Evolutionary conservation across 2,329 filamentous ascomycete species (phyloP), one percentile per base, ranked within the genome.

Genomic region (Exophiala oligosperma): DNA sequence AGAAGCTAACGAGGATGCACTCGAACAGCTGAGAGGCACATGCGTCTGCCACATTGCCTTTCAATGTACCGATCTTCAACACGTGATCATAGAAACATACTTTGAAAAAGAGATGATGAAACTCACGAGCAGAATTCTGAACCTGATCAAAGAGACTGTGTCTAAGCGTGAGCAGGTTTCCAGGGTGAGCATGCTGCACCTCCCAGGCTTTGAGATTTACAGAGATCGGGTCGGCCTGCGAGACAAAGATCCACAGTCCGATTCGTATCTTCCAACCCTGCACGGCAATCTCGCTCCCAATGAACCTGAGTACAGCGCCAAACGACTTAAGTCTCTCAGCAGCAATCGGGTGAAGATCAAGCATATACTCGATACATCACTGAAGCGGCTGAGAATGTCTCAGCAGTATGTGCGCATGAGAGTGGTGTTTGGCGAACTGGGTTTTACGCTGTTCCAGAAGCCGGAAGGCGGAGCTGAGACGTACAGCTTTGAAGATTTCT

Each of bases 381-480:
- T 77, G 21, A 67, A 66, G 29, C 67, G 67, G 7, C 63, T 74
- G 50, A 64, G 68, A 4, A 69, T 69, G 46, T 66, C 73, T 17
- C 67, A 69, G 49, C 70, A 72, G 28, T 69, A 73, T 56, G 59
- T 75, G 35, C 72, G 73, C 9, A 75, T 79, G 73, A 70, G 76
- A 40, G 69, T 76, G 2, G 74, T 74, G 24, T 71, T 79, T 49
- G 76, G 76, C 3, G 68, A 70, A 2, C 74, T 78, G 54, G 67
- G 74, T 2, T 68, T 78, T 24, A 68, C 72, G 8, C 64, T 70
- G 11, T 78, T 73, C 52, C 69, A 69, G 12, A 52, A 60, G 17
- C 69, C 73, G 0, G 51, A 63, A 1, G 61, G 70, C 32, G 64
- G 60, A 9, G 66, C 64, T 35, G 24, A 58, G 4, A 64, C 59